Evolutionary conservation across 1,139 yeast genomes (phyloP).

Genomic region (Entelexis sorbosivorans): DNA sequence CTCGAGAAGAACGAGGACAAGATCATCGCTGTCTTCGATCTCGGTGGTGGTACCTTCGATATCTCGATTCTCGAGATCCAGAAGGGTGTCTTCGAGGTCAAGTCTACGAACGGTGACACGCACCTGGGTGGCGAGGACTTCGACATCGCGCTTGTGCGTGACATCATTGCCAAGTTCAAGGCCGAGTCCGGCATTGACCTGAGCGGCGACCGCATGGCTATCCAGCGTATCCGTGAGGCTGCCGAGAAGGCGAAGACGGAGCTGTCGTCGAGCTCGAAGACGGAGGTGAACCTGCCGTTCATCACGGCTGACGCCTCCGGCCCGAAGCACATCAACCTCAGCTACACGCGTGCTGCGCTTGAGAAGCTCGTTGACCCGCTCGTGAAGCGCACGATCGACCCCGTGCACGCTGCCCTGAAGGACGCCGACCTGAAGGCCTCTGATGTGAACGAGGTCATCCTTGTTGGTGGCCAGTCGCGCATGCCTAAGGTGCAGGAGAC

Average conservation of each 20-base stretch:
- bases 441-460: slow-evolving; percentile 84
- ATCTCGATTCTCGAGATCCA: slow-evolving; percentile 75
- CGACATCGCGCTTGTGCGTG: slow-evolving; percentile 76
- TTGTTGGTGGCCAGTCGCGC: slow-evolving; percentile 99
- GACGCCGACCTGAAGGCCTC: slow-evolving; percentile 84
- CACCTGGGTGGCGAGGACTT: slow-evolving; percentile 82
- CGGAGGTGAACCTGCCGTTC: slow-evolving; percentile 95
- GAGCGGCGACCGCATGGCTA: slow-evolving; percentile 91
- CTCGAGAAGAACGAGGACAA: slow-evolving; percentile 62
- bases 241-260: slow-evolving; percentile 93
- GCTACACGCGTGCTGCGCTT: slow-evolving; percentile 84
- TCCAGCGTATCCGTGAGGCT: slow-evolving; percentile 99
- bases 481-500: slow-evolving; percentile 99
- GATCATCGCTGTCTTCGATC: slow-evolving; percentile 73
- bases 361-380: slow-evolving; percentile 85
- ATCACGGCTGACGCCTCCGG: slow-evolving; percentile 92
- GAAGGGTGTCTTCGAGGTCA: slow-evolving; percentile 80
- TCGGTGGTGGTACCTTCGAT: slow-evolving; percentile 87
- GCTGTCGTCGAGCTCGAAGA: slow-evolving; percentile 71
- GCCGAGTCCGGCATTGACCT: slow-evolving; percentile 85
- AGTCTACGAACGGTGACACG: slow-evolving; percentile 82
- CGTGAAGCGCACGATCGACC: slow-evolving; percentile 87
- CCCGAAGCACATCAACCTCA: slow-evolving; percentile 96
- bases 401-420: slow-evolving; percentile 96
- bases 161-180: slow-evolving; percentile 86